Percentiles rank a stretch among this genome's conserved stretches.
These are phyloP conservation scores for Lomentospora prolificans DNA, from an alignment of 2,329 filamentous ascomycete genomes.

Conservation along the genomic window DNA sequence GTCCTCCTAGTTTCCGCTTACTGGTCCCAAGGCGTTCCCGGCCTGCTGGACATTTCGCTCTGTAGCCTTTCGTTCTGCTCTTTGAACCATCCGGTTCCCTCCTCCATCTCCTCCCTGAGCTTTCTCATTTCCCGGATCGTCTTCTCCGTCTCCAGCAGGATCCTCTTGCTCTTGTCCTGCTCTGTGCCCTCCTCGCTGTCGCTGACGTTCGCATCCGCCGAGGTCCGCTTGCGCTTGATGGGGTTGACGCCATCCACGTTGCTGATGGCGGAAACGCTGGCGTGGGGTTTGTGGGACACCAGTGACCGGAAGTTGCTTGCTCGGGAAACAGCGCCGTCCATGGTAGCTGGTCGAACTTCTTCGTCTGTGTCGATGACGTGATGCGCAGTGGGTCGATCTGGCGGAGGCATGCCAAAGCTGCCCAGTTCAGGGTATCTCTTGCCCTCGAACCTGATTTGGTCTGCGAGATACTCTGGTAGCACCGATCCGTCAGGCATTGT, in stretches of 20 bases:
- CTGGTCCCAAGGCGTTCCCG: constrained; percentile 25
- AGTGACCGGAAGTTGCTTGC: not conserved
- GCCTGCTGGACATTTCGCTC: constrained; percentile 24
- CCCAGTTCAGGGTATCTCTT: constrained; percentile 28
- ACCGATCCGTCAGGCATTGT: constrained; percentile 44
- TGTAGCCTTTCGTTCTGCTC: constrained; percentile 33
- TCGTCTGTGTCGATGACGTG: not conserved
- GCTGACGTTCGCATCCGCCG: constrained; percentile 17
- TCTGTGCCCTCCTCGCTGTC: constrained; percentile 9
- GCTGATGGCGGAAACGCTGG: constrained; percentile 4
- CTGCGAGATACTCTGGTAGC: constrained; percentile 39
- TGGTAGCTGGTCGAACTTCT: not conserved
- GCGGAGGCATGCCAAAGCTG: constrained; percentile 22
- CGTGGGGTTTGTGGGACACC: not conserved
- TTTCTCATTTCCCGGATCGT: constrained; percentile 29
- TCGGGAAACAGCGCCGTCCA: not conserved
- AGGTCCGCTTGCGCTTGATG: constrained; percentile 22
- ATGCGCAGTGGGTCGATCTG: not conserved
- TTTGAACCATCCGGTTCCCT: constrained; percentile 35
- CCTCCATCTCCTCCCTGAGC: constrained; percentile 34
- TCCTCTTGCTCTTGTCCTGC: constrained; percentile 22
- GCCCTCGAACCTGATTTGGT: constrained; percentile 32
- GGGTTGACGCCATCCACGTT: constrained; percentile 12
- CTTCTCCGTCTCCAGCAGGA: constrained; percentile 32
- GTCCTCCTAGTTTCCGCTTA: constrained; percentile 8